A percentile compares a stretch with the other conserved stretches of the same genome.
These are phyloP conservation scores for Amaranthus tricolor DNA, from an alignment of 179 eudicot genomes.

Conservation along the genomic window DNA sequence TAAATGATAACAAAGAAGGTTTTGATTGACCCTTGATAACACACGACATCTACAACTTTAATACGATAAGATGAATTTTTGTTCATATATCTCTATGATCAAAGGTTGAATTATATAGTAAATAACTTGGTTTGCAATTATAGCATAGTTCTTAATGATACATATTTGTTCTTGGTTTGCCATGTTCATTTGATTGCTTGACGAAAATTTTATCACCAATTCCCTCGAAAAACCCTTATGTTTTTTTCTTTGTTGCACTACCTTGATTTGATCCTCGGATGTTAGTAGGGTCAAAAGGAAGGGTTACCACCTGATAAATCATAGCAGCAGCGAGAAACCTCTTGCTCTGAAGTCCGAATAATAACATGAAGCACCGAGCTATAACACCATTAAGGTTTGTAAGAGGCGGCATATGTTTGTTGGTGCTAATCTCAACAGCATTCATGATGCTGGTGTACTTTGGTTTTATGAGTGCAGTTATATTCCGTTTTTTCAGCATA, in stretches of 20 bases:
- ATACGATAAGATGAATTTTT: background rate
- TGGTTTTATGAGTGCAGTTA: constrained; percentile 50
- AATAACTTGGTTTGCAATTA: background rate
- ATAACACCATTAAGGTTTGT: constrained; percentile 53
- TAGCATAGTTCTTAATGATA: background rate
- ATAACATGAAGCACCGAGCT: constrained; percentile 32
- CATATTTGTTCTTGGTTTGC: background rate
- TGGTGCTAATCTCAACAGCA: constrained; percentile 66
- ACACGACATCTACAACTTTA: background rate
- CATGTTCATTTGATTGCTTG: background rate
- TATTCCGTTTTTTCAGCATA: constrained; percentile 53
- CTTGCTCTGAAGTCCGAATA: constrained; percentile 15
- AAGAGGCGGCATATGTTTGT: constrained; percentile 66
- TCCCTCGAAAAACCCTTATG: constrained; percentile 2
- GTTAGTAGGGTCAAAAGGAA: background rate
- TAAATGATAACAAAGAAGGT: too few relatives aligned
- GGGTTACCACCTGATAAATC: background rate
- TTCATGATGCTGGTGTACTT: constrained; percentile 65
- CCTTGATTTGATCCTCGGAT: constrained; percentile 9
- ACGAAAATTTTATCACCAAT: background rate
- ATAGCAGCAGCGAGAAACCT: constrained; percentile 19
- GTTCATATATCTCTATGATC: background rate
- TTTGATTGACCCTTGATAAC: background rate
- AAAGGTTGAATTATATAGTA: background rate
- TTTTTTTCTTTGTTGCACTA: background rate